These are phyloP conservation scores for Capillidium rhysosporum DNA, from an alignment of 371 early-diverging fungal species.

Conservation along the genomic window DNA sequence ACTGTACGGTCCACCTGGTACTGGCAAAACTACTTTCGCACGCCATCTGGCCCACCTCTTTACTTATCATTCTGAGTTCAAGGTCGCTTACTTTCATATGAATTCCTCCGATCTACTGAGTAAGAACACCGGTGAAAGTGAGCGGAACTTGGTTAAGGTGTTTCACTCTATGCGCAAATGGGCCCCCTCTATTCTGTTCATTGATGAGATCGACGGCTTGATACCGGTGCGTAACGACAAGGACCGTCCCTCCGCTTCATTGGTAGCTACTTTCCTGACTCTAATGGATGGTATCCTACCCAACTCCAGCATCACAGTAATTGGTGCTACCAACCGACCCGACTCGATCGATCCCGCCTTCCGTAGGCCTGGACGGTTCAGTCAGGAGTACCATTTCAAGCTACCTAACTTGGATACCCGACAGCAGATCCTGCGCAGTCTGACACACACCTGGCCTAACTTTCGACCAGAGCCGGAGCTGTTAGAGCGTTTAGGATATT, in stretches of 20 bases:
- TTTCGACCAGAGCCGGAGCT: too few species aligned
- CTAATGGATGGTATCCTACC: constrained; percentile 75
- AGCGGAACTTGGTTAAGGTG: constrained; percentile 94
- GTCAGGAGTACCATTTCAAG: too few species aligned
- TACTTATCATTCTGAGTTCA: too few species aligned
- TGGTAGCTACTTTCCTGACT: constrained; percentile 92
- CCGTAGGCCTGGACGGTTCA: constrained; percentile 47
- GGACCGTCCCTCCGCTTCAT: constrained; percentile 39
- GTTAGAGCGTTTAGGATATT: too few species aligned
- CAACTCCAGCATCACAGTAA: constrained; percentile 26
- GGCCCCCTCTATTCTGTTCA: constrained; percentile 95
- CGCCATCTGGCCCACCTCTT: constrained; percentile 54
- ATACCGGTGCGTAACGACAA: constrained; percentile 64
- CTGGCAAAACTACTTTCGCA: constrained; percentile 71
- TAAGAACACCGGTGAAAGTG: constrained; percentile 99
- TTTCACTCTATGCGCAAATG: constrained; percentile 99
- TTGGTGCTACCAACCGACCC: constrained; percentile 84
- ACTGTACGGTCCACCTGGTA: constrained; percentile 99
- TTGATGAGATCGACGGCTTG: constrained; percentile 93
- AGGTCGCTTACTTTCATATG: constrained; percentile 88
- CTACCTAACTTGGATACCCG: too few species aligned
- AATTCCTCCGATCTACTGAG: constrained; percentile 99
- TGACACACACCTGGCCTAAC: too few species aligned
- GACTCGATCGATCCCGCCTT: constrained; percentile 57
- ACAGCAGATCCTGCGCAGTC: too few species aligned